These are phyloP conservation scores for Cercospora sp. DNA, from an alignment of 2,329 filamentous ascomycete genomes.

Conservation along the genomic window DNA sequence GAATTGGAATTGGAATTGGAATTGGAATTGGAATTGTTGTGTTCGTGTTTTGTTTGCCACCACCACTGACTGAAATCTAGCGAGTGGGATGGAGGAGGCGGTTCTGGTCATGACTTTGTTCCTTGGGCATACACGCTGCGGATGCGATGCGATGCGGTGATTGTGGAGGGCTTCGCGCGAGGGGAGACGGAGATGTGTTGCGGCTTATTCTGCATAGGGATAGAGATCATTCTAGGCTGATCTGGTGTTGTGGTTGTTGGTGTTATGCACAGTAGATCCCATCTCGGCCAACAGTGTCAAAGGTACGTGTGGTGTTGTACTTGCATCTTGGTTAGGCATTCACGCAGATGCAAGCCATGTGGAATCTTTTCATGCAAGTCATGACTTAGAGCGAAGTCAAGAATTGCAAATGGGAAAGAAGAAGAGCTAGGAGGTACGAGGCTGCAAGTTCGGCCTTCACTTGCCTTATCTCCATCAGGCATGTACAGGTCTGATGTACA, in stretches of 20 bases:
- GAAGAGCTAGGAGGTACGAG: too few species aligned
- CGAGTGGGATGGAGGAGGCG: too few species aligned
- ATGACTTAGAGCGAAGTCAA: not conserved
- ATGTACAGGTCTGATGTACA: not conserved
- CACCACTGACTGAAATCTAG: too few species aligned
- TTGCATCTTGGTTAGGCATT: not conserved
- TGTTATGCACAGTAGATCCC: not conserved
- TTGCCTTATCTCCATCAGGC: not conserved
- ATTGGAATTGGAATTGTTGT: not conserved
- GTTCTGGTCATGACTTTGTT: not conserved
- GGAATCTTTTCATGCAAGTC: not conserved
- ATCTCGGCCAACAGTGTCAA: not conserved
- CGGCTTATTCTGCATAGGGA: not conserved
- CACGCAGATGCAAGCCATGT: not conserved
- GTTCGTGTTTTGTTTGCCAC: too few species aligned
- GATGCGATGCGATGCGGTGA: not conserved
- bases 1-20: too few species aligned
- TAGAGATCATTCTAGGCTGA: not conserved
- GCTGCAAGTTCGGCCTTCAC: not conserved
- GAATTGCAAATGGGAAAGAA: not conserved
- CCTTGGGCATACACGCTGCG: not conserved
- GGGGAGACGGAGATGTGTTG: not conserved
- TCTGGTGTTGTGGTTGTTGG: not conserved
- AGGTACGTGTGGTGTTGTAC: not conserved
- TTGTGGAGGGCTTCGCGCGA: not conserved